Evolutionary conservation across 768 basidiomycete genomes (phyloP).

Genomic region (Boletus sp.): DNA sequence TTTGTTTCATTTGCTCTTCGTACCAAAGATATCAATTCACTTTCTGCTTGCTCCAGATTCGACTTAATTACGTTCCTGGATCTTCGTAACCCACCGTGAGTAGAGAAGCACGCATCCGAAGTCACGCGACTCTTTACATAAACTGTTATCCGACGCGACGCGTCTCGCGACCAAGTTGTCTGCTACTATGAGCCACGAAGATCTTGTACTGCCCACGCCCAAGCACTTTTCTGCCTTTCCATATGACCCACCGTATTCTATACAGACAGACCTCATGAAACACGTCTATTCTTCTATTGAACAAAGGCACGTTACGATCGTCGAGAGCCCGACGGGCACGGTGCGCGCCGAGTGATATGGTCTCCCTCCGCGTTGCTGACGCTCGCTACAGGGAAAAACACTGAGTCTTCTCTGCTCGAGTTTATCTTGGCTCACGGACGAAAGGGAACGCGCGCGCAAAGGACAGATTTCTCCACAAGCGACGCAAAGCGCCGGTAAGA

Average conservation of each 20-base stretch:
- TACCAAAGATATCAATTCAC: conserved; percentile 11
- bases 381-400: conserved; percentile 72
- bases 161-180: too few species aligned
- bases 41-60: conserved; percentile 1
- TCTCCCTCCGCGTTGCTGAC: background rate
- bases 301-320: conserved; percentile 68
- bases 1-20: conserved; percentile 8
- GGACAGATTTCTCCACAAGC: conserved; percentile 50
- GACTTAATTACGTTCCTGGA: conserved; percentile 7
- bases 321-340: conserved; percentile 90
- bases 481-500: conserved; percentile 27
- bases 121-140: too few species aligned
- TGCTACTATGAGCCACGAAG: conserved; percentile 14
- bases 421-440: conserved; percentile 72
- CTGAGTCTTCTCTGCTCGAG: conserved; percentile 75
- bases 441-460: conserved; percentile 64
- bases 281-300: conserved; percentile 84
- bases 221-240: conserved; percentile 76
- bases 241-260: conserved; percentile 76
- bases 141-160: too few species aligned
- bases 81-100: background rate
- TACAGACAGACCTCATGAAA: conserved; percentile 85
- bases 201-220: conserved; percentile 56
- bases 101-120: conserved; percentile 1
- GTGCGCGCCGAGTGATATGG: conserved; percentile 40